phyloP scores from a whole-genome alignment of 345 rosid genomes.

The Crucihimalaya himalaica region DNA sequence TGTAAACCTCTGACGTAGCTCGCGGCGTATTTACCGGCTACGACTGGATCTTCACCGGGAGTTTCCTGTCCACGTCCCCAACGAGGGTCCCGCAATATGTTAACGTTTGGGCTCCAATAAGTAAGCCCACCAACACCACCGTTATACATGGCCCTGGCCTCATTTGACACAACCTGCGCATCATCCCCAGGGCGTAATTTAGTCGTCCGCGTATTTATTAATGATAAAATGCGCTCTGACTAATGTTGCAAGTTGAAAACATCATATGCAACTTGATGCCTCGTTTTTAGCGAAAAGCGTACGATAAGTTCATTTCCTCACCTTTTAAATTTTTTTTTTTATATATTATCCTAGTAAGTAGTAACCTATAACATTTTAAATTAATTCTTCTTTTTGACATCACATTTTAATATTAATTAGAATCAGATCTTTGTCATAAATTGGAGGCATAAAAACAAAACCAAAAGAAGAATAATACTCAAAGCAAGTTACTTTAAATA shows the following conservation, averaged over 20 bases:
- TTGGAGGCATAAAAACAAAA: slow-evolving; percentile 19
- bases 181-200: background rate
- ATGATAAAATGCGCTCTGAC: slow-evolving; percentile 29
- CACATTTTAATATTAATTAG: background rate
- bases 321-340: background rate
- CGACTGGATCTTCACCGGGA: slow-evolving; percentile 84
- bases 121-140: slow-evolving; percentile 73
- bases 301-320: slow-evolving; percentile 1
- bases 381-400: background rate
- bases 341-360: slow-evolving; percentile 10
- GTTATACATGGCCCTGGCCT: slow-evolving; percentile 75
- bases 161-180: slow-evolving; percentile 73
- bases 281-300: slow-evolving; percentile 22
- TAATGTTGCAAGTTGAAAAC: slow-evolving; percentile 24
- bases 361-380: background rate
- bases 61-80: slow-evolving; percentile 98
- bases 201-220: background rate
- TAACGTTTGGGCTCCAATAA: slow-evolving; percentile 81
- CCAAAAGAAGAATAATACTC: slow-evolving; percentile 18
- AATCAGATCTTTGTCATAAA: slow-evolving; percentile 36
- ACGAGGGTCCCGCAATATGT: slow-evolving; percentile 79
- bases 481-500: slow-evolving; percentile 6
- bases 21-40: slow-evolving; percentile 74
- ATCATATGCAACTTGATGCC: slow-evolving; percentile 33
- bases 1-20: slow-evolving; percentile 80